A percentile compares a stretch with the other conserved stretches of the same genome.
Conservation (phyloP, 2,329 filamentous ascomycete species). For the Xylariaceae sp. region DNA sequence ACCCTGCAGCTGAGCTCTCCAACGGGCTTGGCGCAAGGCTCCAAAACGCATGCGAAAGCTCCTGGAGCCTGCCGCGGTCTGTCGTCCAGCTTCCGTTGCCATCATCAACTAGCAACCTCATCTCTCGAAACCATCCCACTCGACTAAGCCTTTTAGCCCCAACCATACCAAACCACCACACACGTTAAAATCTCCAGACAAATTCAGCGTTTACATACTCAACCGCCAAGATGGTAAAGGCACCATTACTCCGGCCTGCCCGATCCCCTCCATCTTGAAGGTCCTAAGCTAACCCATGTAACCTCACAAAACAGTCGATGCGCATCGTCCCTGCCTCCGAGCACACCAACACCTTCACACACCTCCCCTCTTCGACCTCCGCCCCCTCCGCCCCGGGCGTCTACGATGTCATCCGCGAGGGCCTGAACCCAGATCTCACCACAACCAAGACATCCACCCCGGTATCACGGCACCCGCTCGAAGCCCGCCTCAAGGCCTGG, state of each 20-base stretch:
- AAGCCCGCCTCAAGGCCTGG: constrained; percentile 85
- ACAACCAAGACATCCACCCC: constrained; percentile 31
- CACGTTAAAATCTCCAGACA: not conserved
- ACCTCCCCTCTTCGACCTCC: constrained; percentile 55
- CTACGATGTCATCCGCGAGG: constrained; percentile 87
- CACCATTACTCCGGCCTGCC: constrained; percentile 1
- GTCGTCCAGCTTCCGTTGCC: constrained; percentile 10
- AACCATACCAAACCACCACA: not conserved
- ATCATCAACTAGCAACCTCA: too few relatives aligned
- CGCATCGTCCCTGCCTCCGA: constrained; percentile 74
- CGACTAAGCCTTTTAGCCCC: not conserved
- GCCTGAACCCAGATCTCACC: constrained; percentile 62
- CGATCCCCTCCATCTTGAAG: constrained; percentile 2
- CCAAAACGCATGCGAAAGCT: constrained; percentile 24
- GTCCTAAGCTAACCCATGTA: constrained; percentile 5
- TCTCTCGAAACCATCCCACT: not conserved
- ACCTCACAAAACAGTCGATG: constrained; percentile 61
- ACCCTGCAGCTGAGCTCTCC: constrained; percentile 15
- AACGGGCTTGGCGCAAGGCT: too few relatives aligned
- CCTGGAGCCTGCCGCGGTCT: constrained; percentile 23
- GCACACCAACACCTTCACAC: constrained; percentile 63
- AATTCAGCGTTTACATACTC: constrained; percentile 4
- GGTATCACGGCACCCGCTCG: constrained; percentile 81
- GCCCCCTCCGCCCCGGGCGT: constrained; percentile 91
- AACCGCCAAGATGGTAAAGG: constrained; percentile 47